Base-by-base conservation (phyloP, 768 basidiomycete species). In the Xerocomus spinulosus region DNA sequence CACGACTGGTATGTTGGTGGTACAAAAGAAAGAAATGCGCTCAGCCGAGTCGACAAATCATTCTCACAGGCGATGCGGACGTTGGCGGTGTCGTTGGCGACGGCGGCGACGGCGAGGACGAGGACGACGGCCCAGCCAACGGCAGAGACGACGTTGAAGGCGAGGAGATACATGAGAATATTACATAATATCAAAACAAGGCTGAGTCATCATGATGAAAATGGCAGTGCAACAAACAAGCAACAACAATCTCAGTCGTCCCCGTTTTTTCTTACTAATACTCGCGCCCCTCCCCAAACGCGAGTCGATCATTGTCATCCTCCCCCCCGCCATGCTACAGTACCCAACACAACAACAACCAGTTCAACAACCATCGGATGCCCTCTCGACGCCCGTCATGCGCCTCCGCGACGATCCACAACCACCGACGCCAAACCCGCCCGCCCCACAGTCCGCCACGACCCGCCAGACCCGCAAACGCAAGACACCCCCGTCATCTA, bases 91-190 rank as follows among this genome's bases (percentile, higher is more conserved):
- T 28, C 6, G 3, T 1, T 4, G 7, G 26, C 37, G 51, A 87
- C 58, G 81, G 78, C 51, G 67, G 54, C 33, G 54, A 82, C 45
- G 47, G 80, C 79, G 42, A 71, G 62, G 60, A 73, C 50, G 56
- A 95, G 82, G 50, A 95, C 68, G 66, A 80, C 80, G 0, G 67
- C 65, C 94, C 94, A 97, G 37, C 83, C 85, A 13, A 81, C 39
- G 0, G 85, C 73, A 0, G 91, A 92, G 29, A 83, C 58, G 53
- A 77, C 56, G 70, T 97, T 96, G 77, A 93, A 97, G 0, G 70
- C 63, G 46, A 88, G 57, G 3, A 97, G 77, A 70, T 95, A 96
- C 63, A 57, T 59, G 5, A n/a, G n/a, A n/a, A 1, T 8, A 30
- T 59, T 53, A 59, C 35, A 10, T 59, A 54, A 61, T 32, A 6